A percentile compares a stretch with the other conserved stretches of the same genome.
Evolutionary conservation across 2,329 filamentous ascomycete genomes (phyloP).

Genomic region (Cercospora zeina): DNA sequence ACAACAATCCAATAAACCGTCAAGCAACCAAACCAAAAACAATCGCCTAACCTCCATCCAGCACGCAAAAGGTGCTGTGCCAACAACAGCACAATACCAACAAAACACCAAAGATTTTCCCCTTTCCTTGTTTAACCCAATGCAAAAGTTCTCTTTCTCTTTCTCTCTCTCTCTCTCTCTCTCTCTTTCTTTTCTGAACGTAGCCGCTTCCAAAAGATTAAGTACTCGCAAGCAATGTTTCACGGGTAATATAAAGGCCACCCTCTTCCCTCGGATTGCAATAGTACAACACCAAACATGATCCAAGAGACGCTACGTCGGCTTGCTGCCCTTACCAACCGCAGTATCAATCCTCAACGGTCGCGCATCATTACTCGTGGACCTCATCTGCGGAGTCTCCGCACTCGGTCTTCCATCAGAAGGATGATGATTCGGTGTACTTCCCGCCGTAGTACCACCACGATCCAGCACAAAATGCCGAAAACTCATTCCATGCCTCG

Average conservation of each 20-base stretch:
- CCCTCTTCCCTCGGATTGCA: neutral
- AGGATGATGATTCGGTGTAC: neutral
- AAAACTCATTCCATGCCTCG: conserved; percentile 31
- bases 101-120: too few species aligned
- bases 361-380: conserved; percentile 21
- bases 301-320: conserved; percentile 24
- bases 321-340: conserved; percentile 27
- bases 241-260: neutral
- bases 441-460: conserved; percentile 7
- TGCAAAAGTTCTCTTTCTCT: too few species aligned
- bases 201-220: neutral
- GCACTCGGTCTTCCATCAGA: conserved; percentile 13
- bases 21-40: too few species aligned
- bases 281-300: neutral
- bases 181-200: neutral
- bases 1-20: too few species aligned
- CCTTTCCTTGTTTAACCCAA: too few species aligned
- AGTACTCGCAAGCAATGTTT: neutral
- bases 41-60: too few species aligned
- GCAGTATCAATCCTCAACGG: conserved; percentile 24
- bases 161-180: too few species aligned
- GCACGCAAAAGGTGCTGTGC: too few species aligned
- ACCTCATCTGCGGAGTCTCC: conserved; percentile 5
- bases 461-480: conserved; percentile 36
- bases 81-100: too few species aligned